Conservation (phyloP, 495 filamentous ascomycete species). For the Penicillium atrosanguineum region DNA sequence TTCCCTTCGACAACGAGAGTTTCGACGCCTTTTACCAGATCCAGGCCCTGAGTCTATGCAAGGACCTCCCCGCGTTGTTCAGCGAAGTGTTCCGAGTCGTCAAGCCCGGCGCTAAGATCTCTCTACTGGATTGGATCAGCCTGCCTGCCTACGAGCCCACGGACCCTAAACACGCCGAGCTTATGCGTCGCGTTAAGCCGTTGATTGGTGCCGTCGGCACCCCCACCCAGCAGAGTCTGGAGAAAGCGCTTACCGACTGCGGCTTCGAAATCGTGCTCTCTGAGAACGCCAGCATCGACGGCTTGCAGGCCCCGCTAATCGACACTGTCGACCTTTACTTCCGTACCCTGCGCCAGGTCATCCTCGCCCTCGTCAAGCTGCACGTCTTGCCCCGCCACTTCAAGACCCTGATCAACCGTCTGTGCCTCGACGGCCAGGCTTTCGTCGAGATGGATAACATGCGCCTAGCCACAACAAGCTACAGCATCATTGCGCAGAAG, state of each 20-base stretch:
- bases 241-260: constrained; percentile 48
- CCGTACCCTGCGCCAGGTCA: constrained; percentile 52
- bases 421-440: constrained; percentile 58
- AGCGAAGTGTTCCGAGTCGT: constrained; percentile 55
- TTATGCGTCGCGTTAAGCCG: constrained; percentile 62
- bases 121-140: constrained; percentile 59
- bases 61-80: constrained; percentile 51
- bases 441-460: constrained; percentile 63
- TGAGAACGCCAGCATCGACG: constrained; percentile 58
- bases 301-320: constrained; percentile 57
- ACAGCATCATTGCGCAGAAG: constrained; percentile 61
- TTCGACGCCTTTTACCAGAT: constrained; percentile 67
- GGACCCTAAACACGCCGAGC: constrained; percentile 52
- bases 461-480: constrained; percentile 59
- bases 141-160: constrained; percentile 52
- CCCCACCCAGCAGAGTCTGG: constrained; percentile 53
- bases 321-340: constrained; percentile 61
- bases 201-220: constrained; percentile 63
- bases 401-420: constrained; percentile 60
- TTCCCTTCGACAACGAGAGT: constrained; percentile 53
- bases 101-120: constrained; percentile 57
- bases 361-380: constrained; percentile 52
- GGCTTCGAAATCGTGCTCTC: constrained; percentile 54
- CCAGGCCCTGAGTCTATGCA: constrained; percentile 60
- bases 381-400: constrained; percentile 56